phyloP scores from a whole-genome alignment of 495 filamentous ascomycete genomes.

The Tuber indicum region DNA sequence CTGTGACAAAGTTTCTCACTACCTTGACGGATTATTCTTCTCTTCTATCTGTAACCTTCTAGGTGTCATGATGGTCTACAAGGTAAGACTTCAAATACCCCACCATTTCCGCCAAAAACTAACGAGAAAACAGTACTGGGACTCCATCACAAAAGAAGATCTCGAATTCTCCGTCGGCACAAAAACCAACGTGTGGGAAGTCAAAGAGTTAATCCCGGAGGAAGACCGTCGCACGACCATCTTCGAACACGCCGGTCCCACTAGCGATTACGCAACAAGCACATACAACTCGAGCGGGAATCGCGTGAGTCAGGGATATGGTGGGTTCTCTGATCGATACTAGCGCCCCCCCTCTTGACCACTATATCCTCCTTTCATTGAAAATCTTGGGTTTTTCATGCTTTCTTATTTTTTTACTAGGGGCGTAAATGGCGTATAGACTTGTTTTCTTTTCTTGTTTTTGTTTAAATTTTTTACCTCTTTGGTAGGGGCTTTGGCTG shows the following conservation, averaged over 20 bases:
- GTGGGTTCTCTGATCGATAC: too few species aligned
- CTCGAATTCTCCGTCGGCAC: constrained; percentile 95
- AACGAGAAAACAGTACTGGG: constrained; percentile 74
- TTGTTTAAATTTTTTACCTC: background rate
- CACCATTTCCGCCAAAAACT: constrained; percentile 13
- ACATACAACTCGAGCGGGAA: constrained; percentile 30
- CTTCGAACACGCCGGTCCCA: constrained; percentile 56
- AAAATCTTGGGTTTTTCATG: background rate
- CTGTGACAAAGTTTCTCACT: constrained; percentile 81
- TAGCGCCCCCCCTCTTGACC: background rate
- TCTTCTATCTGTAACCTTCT: constrained; percentile 88
- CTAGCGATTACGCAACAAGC: constrained; percentile 38
- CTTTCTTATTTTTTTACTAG: background rate
- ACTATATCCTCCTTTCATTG: background rate
- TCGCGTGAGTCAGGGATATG: constrained; percentile 37
- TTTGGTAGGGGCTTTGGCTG: background rate
- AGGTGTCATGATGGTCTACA: constrained; percentile 99
- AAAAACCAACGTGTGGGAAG: constrained; percentile 95
- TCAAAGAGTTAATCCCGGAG: constrained; percentile 88
- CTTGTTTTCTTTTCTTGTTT: background rate
- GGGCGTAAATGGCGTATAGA: constrained; percentile 2
- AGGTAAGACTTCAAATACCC: constrained; percentile 53
- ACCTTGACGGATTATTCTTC: constrained; percentile 91
- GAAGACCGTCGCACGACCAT: constrained; percentile 74
- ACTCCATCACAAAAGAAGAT: constrained; percentile 97